Base-by-base conservation (phyloP, 2,329 filamentous ascomycete genomes). In the Cercospora zeae-maydis region DNA sequence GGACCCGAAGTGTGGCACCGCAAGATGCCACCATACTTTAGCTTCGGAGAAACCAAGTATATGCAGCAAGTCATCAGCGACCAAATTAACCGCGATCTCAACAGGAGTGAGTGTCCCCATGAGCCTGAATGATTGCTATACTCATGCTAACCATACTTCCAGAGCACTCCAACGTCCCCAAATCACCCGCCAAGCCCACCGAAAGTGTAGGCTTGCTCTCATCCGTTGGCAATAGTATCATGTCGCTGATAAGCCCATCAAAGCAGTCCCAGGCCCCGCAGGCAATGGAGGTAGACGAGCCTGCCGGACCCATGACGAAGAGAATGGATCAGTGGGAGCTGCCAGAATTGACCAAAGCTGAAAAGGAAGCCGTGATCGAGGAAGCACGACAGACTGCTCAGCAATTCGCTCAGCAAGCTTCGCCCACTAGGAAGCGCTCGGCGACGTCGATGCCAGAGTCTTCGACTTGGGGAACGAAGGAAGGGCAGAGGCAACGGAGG, bases 21-120 rank as follows among this genome's bases (percentile, higher is more conserved):
- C 16, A 65, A 68, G 27, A 72, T 73, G 67, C 69, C 71, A 30
- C 63, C 67, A 2, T 66, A 61, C 54, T 74, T 75, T 57, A 67
- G 70, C 5, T 74, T 74, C 30, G 72, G 72, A 30, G 73, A 75
- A 62, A 75, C 72, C 42, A 69, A 69, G 33, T 67, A 66, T 36
- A 71, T 72, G 67, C 68, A 71, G 63, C 52, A 64, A 49, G 56
- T 65, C 21, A 60, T 69, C 42, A 72, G 72, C 45, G 61, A 64
- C 45, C 66, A 72, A 63, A 73, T 75, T 39, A 66, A 67, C 27
- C 62, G 62, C 21, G 73, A 75, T 64, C 59, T 75, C 9, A 55
- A 61, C 14, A 66, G 68, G 42, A 62, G 72, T 72, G 61, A 68
- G 70, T 66, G 11, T 9, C 13, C 2, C 14, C 11, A 8, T 7